Evolutionary conservation across 2,329 filamentous ascomycete species (phyloP).

Genomic region (Beauveria sp.): DNA sequence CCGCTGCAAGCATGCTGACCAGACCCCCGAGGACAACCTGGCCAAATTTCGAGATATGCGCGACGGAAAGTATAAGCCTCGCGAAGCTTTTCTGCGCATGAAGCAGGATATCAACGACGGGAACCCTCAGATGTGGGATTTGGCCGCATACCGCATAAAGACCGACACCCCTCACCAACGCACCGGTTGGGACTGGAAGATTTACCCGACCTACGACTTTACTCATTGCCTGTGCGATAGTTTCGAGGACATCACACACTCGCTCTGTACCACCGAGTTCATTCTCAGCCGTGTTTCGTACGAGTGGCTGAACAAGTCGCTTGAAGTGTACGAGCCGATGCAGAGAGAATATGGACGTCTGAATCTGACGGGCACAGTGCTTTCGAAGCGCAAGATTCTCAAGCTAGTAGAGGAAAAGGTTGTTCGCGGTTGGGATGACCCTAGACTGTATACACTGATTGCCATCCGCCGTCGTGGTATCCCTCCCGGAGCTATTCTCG

Average conservation of each 20-base stretch:
- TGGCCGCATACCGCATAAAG: constrained; percentile 81
- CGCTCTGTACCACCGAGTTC: constrained; percentile 89
- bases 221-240: constrained; percentile 87
- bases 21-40: constrained; percentile 68
- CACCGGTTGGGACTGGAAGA: constrained; percentile 78
- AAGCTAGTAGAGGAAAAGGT: constrained; percentile 70
- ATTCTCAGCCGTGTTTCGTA: constrained; percentile 78
- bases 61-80: constrained; percentile 81
- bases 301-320: constrained; percentile 76
- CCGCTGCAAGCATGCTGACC: constrained; percentile 72
- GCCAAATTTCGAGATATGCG: constrained; percentile 82
- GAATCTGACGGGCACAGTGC: constrained; percentile 75
- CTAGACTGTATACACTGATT: constrained; percentile 80
- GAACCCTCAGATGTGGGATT: constrained; percentile 95
- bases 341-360: constrained; percentile 68
- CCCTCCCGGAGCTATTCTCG: constrained; percentile 78
- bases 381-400: constrained; percentile 78
- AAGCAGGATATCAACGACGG: constrained; percentile 78
- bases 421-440: constrained; percentile 87
- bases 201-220: constrained; percentile 94
- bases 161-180: constrained; percentile 65
- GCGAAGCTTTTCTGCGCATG: constrained; percentile 83
- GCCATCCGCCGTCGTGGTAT: constrained; percentile 77
- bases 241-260: constrained; percentile 87
- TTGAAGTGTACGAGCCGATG: constrained; percentile 86